Percentiles rank a stretch among this genome's conserved stretches.
Conservation (phyloP, 306 rosid genomes). For the Carpinus fangiana region DNA sequence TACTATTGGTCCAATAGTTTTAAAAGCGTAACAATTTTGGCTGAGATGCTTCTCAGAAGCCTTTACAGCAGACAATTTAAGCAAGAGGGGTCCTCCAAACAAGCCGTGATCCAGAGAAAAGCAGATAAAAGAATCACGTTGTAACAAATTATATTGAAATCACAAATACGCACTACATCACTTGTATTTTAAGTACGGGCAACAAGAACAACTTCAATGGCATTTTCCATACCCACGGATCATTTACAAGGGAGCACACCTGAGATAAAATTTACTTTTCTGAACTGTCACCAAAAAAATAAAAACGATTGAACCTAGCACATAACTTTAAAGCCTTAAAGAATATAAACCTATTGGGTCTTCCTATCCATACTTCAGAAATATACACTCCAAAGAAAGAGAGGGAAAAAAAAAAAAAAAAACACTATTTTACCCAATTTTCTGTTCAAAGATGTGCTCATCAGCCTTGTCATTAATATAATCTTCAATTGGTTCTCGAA, state of each 20-base stretch:
- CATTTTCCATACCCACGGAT: slow-evolving; percentile 19
- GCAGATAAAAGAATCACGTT: slow-evolving; percentile 5
- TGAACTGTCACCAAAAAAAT: slow-evolving; percentile 20
- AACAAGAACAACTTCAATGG: slow-evolving; percentile 18
- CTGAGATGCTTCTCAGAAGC: neutral
- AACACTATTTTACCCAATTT: slow-evolving; percentile 1
- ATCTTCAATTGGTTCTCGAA: slow-evolving; percentile 9
- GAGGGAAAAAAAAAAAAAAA: slow-evolving; percentile 16
- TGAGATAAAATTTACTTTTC: slow-evolving; percentile 22
- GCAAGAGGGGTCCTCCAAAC: neutral
- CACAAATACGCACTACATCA: slow-evolving; percentile 11
- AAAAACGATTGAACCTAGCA: slow-evolving; percentile 15
- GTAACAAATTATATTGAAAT: slow-evolving; percentile 12
- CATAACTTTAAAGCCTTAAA: slow-evolving; percentile 10
- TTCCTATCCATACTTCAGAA: slow-evolving; percentile 35
- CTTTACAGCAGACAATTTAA: neutral
- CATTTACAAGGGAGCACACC: slow-evolving; percentile 38
- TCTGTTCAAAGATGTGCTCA: slow-evolving; percentile 3
- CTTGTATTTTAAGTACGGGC: slow-evolving; percentile 14
- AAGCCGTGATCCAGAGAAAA: neutral
- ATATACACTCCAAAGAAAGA: slow-evolving; percentile 33
- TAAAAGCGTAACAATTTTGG: neutral
- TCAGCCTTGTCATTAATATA: slow-evolving; percentile 3
- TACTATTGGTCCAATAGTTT: too few species aligned
- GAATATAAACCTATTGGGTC: slow-evolving; percentile 26